Evolutionary conservation across 2,329 filamentous ascomycete species (phyloP), one percentile per base, ranked within the genome.

Genomic region (Sarocladiaceae sp.): DNA sequence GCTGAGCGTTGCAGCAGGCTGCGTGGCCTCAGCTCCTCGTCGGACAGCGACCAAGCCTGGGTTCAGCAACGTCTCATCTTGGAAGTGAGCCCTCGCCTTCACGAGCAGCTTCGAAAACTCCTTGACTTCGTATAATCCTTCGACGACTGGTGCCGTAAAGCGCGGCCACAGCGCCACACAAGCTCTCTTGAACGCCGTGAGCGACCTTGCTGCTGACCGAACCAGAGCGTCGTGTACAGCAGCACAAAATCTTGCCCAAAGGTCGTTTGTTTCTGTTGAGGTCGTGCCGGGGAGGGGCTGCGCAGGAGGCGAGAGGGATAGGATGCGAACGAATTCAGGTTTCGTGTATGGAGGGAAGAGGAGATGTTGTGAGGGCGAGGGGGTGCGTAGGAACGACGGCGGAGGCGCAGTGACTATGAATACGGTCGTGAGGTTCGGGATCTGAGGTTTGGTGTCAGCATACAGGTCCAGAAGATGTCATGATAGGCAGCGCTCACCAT

Each of bases 191-290:
- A 96, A 91, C 11, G 82, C 80, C 1, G 87, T 78, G 13, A 97
- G 76, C 33, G 93, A 91, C 48, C 91, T 84, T 1, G 87, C 87
- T 3, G 90, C 90, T 44, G 90, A 84, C 57, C 87, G 89, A 47
- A 87, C 83, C 12, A 97, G 76, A 1, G 92, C 84, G 64, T 99
- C 94, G 77, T 95, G 94, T 13, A 96, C 84, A 4, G 90, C 89
- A 47, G 83, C 83, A 56, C 86, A 83, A 72, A 96, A 97, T 40
- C 90, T 84, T 13, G 82, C 74, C 87, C 88, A 94, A 15, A 93
- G 79, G 68, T 87, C 87, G 22, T 71, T 65, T 10, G 86, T 86
- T 54, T 83, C 79, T 46, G 73, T 69, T 46, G 65, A 59, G 2
- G 71, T 75, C 20, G 73, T 84, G 70, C 74, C 83, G 61, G 65